A percentile compares a stretch with the other conserved stretches of the same genome.
Evolutionary conservation across 2,329 filamentous ascomycete species (phyloP).

Genomic region (Hymenoscyphus linearis): DNA sequence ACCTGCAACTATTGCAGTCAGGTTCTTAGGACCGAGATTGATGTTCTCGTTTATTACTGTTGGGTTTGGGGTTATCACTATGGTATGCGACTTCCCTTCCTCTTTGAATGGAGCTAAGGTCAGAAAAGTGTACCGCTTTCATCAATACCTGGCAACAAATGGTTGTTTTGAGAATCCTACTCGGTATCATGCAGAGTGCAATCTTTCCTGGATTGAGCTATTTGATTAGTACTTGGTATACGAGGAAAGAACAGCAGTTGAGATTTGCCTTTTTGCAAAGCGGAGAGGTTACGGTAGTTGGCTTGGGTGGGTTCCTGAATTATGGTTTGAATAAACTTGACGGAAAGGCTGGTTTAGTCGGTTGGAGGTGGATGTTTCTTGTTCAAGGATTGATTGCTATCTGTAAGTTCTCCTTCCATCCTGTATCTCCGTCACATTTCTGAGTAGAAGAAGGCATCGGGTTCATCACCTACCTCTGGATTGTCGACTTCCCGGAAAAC

Average conservation of each 20-base stretch:
- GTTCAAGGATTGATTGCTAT: slow-evolving; percentile 47
- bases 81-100: slow-evolving; percentile 32
- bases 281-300: slow-evolving; percentile 58
- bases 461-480: slow-evolving; percentile 49
- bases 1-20: slow-evolving; percentile 61
- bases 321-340: slow-evolving; percentile 62
- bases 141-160: slow-evolving; percentile 63
- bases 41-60: slow-evolving; percentile 58
- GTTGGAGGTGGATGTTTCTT: slow-evolving; percentile 65
- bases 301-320: slow-evolving; percentile 38
- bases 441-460: slow-evolving; percentile 38
- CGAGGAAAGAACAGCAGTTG: slow-evolving; percentile 35
- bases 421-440: slow-evolving; percentile 29
- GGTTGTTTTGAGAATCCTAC: slow-evolving; percentile 59
- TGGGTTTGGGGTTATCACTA: slow-evolving; percentile 50
- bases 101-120: neutral
- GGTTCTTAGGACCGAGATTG: slow-evolving; percentile 57
- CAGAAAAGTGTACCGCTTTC: slow-evolving; percentile 53
- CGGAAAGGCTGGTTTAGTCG: slow-evolving; percentile 45
- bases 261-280: slow-evolving; percentile 62
- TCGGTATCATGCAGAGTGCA: slow-evolving; percentile 58
- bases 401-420: slow-evolving; percentile 21
- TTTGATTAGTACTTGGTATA: slow-evolving; percentile 38
- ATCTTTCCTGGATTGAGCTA: slow-evolving; percentile 49
- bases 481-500: slow-evolving; percentile 62